phyloP scores from a whole-genome alignment of 306 rosid genomes.

The Myrica gale region DNA sequence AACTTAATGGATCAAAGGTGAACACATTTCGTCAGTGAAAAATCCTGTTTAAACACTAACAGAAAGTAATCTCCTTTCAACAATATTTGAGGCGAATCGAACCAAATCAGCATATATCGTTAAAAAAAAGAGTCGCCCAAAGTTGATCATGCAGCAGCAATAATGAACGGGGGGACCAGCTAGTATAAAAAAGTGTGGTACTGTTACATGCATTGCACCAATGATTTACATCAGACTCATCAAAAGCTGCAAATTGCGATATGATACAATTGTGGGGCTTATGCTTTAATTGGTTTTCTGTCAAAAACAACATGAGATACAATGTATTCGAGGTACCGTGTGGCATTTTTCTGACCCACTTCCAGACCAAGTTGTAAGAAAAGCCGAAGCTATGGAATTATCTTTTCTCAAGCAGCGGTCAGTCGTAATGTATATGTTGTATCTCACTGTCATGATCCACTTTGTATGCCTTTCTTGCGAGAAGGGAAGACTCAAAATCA shows the following conservation, averaged over 20 bases:
- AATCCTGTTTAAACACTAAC: no score
- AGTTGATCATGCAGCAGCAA: not conserved
- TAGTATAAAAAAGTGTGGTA: slow-evolving; percentile 1
- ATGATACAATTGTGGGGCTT: not conserved
- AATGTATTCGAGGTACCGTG: not conserved
- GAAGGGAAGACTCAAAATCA: not conserved
- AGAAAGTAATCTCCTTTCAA: no score
- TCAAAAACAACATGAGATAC: not conserved
- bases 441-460: not conserved
- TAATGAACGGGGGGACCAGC: slow-evolving; percentile 7
- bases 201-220: slow-evolving; percentile 3
- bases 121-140: not conserved
- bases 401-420: slow-evolving; percentile 9
- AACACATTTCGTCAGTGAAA: no score
- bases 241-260: slow-evolving; percentile 4
- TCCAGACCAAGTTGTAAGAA: slow-evolving; percentile 10
- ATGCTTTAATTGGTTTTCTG: not conserved
- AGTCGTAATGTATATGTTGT: not conserved
- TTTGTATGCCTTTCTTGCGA: not conserved
- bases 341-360: slow-evolving; percentile 7
- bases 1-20: no score
- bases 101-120: not conserved
- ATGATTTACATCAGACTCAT: slow-evolving; percentile 23
- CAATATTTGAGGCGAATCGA: not conserved
- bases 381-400: slow-evolving; percentile 10